Conservation (phyloP, 352 stramenopile genomes). For the Globisporangium apiculatum region DNA sequence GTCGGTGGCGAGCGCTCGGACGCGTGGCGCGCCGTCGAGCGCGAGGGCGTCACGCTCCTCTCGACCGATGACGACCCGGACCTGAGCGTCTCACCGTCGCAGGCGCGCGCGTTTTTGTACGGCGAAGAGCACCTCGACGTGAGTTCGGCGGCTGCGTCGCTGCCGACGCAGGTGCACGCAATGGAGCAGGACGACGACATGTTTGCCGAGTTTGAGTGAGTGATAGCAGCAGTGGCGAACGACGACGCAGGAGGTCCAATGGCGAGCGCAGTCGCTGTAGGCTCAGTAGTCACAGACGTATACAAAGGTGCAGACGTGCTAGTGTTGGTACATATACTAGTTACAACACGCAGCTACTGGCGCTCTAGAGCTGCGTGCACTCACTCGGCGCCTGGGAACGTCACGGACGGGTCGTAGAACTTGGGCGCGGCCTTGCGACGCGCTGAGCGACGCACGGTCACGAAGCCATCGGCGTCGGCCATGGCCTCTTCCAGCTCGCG, state of each 20-base stretch:
- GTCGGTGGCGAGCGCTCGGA: conserved; percentile 36
- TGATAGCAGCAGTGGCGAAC: not conserved
- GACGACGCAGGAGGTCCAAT: not conserved
- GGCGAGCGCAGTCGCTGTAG: not conserved
- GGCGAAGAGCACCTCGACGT: conserved; percentile 50
- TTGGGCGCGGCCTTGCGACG: conserved; percentile 59
- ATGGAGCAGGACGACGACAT: conserved; percentile 74
- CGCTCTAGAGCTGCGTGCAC: not conserved
- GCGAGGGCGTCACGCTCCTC: conserved; percentile 53
- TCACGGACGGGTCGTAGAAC: conserved; percentile 62
- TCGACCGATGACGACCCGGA: conserved; percentile 50
- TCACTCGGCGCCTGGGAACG: conserved; percentile 79
- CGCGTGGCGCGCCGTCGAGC: conserved; percentile 44
- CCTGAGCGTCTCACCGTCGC: conserved; percentile 32
- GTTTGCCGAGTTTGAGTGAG: conserved; percentile 78
- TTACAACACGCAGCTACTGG: not conserved
- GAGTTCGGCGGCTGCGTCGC: conserved; percentile 29
- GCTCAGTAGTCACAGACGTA: too few species aligned
- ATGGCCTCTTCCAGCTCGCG: conserved; percentile 17
- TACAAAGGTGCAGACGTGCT: too few species aligned
- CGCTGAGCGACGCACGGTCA: conserved; percentile 60
- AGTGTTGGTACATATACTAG: conserved; percentile 6
- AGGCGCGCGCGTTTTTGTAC: conserved; percentile 52
- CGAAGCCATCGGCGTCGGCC: conserved; percentile 74
- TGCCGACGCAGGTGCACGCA: conserved; percentile 53